Conservation (phyloP, 352 stramenopile genomes). For the Globisporangium ultimum region DNA sequence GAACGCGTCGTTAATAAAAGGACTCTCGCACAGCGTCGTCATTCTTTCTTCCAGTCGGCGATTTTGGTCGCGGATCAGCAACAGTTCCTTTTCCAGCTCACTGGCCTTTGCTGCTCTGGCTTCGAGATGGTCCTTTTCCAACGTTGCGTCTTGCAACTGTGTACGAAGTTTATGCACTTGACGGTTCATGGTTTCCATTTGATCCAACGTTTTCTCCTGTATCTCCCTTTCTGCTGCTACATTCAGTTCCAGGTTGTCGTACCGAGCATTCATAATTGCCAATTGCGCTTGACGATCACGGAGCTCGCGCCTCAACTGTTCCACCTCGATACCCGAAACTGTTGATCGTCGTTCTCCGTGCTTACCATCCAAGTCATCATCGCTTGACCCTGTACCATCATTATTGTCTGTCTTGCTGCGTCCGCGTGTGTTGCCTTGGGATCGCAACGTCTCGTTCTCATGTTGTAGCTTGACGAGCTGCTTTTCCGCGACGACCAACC, state of each 20-base stretch:
- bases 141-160: slow-evolving; percentile 69
- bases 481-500: slow-evolving; percentile 66
- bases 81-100: slow-evolving; percentile 82
- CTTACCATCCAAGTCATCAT: slow-evolving; percentile 25
- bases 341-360: slow-evolving; percentile 1
- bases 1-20: slow-evolving; percentile 92
- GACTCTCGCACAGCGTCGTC: slow-evolving; percentile 89
- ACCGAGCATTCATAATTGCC: slow-evolving; percentile 83
- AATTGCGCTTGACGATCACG: slow-evolving; percentile 80
- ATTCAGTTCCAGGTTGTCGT: slow-evolving; percentile 88
- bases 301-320: slow-evolving; percentile 73
- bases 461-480: slow-evolving; percentile 63
- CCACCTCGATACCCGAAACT: slow-evolving; percentile 26
- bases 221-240: slow-evolving; percentile 79
- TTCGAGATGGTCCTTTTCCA: slow-evolving; percentile 83
- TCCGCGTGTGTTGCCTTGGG: slow-evolving; percentile 5
- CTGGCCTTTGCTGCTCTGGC: slow-evolving; percentile 47
- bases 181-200: slow-evolving; percentile 91
- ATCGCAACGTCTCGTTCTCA: slow-evolving; percentile 63
- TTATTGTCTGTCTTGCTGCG: slow-evolving; percentile 23
- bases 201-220: slow-evolving; percentile 84
- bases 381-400: slow-evolving; percentile 20
- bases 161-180: slow-evolving; percentile 87
- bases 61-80: slow-evolving; percentile 76
- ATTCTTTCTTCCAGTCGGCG: slow-evolving; percentile 88